Conservation (phyloP, 352 stramenopile species). For the Phytophthora quininea region DNA sequence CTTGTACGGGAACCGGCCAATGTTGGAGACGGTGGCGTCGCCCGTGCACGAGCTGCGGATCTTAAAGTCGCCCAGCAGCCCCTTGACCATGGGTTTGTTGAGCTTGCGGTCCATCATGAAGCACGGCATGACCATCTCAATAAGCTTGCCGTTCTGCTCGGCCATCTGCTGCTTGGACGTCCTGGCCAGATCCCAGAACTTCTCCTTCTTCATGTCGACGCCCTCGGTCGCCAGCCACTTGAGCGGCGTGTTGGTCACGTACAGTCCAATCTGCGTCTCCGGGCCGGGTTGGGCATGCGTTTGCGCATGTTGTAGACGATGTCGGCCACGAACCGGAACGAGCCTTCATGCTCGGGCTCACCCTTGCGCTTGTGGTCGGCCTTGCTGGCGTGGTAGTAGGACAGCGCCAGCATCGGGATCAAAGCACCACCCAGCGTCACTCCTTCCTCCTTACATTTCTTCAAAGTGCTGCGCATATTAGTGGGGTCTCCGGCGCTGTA, state of each 20-base stretch:
- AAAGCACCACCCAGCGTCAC: constrained; percentile 35
- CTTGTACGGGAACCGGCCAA: constrained; percentile 21
- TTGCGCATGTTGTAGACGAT: constrained; percentile 40
- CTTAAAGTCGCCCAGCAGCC: neutral
- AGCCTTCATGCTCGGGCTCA: neutral
- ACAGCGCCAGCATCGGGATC: constrained; percentile 29
- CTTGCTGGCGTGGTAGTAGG: constrained; percentile 31
- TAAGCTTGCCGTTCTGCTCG: constrained; percentile 13
- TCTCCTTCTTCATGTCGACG: constrained; percentile 15
- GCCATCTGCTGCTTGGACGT: constrained; percentile 19
- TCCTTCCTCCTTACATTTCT: constrained; percentile 29
- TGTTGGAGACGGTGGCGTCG: constrained; percentile 34
- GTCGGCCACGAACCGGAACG: constrained; percentile 37
- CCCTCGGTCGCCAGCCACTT: constrained; percentile 40
- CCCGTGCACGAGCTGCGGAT: constrained; percentile 27
- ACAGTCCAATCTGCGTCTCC: constrained; percentile 36
- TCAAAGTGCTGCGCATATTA: constrained; percentile 35
- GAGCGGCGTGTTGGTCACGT: constrained; percentile 35
- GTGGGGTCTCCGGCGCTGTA: constrained; percentile 28
- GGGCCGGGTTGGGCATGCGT: neutral
- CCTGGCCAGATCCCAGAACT: constrained; percentile 46
- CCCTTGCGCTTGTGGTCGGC: constrained; percentile 1
- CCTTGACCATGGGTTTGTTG: neutral
- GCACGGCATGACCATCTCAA: constrained; percentile 36
- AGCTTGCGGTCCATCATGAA: constrained; percentile 14